Conservation (phyloP, 768 basidiomycete genomes). For the Naganishia kalamii region DNA sequence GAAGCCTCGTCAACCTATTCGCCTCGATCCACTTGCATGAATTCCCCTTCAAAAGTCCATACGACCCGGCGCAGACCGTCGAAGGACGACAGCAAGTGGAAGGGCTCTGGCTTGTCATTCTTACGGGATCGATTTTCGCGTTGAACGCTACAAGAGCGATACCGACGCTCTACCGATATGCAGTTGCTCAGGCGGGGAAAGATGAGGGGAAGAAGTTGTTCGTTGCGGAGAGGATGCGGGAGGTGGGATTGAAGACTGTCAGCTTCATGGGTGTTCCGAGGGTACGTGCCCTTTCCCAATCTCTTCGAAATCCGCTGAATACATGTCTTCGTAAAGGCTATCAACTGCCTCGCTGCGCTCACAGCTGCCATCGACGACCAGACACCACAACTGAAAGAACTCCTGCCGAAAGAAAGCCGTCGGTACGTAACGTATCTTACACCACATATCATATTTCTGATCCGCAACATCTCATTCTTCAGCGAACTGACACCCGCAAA, state of each 20-base stretch:
- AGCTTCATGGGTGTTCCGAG: constrained; percentile 19
- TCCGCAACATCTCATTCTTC: not conserved
- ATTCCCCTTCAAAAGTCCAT: too few species aligned
- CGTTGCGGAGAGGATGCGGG: constrained; percentile 12
- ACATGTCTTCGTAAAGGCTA: not conserved
- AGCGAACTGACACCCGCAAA: not conserved
- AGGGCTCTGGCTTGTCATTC: constrained; percentile 1
- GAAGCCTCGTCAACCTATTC: not conserved
- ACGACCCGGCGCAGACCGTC: not conserved
- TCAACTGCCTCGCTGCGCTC: constrained; percentile 15
- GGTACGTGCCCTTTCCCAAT: not conserved
- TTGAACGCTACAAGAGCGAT: not conserved
- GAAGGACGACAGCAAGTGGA: not conserved
- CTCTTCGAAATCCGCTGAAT: too few species aligned
- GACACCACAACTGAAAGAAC: not conserved
- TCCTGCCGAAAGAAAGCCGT: not conserved
- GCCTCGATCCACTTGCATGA: not conserved
- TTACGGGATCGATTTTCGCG: not conserved
- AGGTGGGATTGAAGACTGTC: constrained; percentile 1
- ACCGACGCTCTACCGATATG: constrained; percentile 3
- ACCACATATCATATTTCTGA: not conserved
- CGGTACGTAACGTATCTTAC: not conserved
- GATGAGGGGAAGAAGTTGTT: not conserved
- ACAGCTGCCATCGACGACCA: not conserved
- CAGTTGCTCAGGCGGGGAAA: not conserved